Conservation (phyloP, 108 stramenopile species). For the Chaetoceros muelleri region DNA sequence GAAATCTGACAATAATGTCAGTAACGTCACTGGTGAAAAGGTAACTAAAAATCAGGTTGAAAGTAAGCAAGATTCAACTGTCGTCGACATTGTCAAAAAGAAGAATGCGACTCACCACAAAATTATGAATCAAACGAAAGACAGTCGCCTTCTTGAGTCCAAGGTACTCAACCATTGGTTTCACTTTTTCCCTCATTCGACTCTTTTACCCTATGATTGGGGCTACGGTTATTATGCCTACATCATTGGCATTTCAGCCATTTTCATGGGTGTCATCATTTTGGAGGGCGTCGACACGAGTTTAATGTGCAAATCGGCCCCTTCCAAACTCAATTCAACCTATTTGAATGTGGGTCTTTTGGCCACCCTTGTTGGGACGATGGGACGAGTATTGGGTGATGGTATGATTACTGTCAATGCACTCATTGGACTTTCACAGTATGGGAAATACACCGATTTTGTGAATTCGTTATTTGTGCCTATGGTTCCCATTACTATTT, state of each 20-base stretch:
- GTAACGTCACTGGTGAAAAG: not conserved
- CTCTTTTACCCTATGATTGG: constrained; percentile 74
- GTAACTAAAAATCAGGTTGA: not conserved
- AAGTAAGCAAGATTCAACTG: not conserved
- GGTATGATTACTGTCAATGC: constrained; percentile 28
- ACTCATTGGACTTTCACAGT: constrained; percentile 38
- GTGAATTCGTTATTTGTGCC: constrained; percentile 54
- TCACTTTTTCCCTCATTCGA: not conserved
- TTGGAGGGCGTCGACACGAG: constrained; percentile 54
- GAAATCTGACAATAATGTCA: not conserved
- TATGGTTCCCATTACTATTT: constrained; percentile 26
- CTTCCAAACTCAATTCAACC: constrained; percentile 31
- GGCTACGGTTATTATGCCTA: constrained; percentile 52
- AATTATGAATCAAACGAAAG: not conserved
- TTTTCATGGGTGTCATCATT: constrained; percentile 44
- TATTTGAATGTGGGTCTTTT: constrained; percentile 53
- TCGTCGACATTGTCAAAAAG: constrained; percentile 9
- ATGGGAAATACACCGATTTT: constrained; percentile 50
- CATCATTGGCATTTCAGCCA: constrained; percentile 38
- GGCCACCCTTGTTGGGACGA: constrained; percentile 42
- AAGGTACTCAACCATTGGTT: no score
- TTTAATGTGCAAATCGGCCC: constrained; percentile 59
- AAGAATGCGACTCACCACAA: not conserved
- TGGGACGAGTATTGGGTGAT: constrained; percentile 56
- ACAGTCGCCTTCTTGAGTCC: constrained; percentile 3